A percentile compares a stretch with the other conserved stretches of the same genome.
Conservation (phyloP, 2,329 filamentous ascomycete genomes). For the Aureobasidium sp. region DNA sequence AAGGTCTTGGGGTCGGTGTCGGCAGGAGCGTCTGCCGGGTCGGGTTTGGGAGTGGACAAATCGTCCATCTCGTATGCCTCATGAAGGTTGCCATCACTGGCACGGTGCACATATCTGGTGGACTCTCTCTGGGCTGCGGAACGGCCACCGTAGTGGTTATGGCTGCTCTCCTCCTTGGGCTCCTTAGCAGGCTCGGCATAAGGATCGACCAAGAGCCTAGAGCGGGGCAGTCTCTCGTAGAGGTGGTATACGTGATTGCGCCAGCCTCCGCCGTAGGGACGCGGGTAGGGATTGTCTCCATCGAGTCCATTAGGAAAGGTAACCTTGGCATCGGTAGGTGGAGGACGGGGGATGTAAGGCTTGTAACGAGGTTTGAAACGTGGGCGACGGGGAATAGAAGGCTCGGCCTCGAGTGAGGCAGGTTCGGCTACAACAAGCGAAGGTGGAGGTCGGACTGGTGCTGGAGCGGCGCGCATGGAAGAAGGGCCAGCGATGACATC, state of each 20-base stretch:
- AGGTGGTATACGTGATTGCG: not conserved
- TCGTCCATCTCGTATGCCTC: not conserved
- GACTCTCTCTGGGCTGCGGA: not conserved
- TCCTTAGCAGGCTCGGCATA: not conserved
- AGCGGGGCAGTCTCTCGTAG: not conserved
- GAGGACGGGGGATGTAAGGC: not conserved
- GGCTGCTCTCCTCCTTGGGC: not conserved
- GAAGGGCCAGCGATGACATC: not conserved
- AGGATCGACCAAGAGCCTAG: not conserved
- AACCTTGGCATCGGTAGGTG: not conserved
- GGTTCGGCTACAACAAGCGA: not conserved
- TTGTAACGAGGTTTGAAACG: not conserved
- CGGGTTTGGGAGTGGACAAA: not conserved
- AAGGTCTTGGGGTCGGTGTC: not conserved
- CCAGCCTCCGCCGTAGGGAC: not conserved
- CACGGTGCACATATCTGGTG: not conserved
- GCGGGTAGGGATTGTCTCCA: not conserved
- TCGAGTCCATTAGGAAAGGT: not conserved
- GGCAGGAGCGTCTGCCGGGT: not conserved
- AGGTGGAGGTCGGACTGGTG: not conserved
- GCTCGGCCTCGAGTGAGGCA: not conserved
- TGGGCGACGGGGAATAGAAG: not conserved
- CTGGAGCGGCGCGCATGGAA: not conserved
- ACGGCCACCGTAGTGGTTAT: slow-evolving; percentile 7
- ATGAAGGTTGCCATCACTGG: not conserved